Conservation (phyloP, 2,329 filamentous ascomycete species). For the Aspergillus ustus region DNA sequence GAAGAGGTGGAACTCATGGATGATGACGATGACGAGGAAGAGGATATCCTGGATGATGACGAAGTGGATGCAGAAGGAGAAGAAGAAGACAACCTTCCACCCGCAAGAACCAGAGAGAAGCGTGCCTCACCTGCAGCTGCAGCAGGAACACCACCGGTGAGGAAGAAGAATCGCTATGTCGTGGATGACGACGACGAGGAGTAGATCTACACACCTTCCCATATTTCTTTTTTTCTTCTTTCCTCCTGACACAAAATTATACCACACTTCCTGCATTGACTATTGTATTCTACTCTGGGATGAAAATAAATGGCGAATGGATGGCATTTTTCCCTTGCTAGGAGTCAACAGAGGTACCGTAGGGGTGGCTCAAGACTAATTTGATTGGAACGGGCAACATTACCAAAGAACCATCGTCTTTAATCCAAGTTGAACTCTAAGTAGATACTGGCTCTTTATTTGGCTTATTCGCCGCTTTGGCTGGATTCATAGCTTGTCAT, state of each 20-base stretch:
- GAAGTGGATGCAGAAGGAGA: slow-evolving; percentile 53
- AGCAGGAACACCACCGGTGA: slow-evolving; percentile 41
- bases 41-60: slow-evolving; percentile 48
- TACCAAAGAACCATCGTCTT: background rate
- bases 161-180: slow-evolving; percentile 54
- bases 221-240: slow-evolving; percentile 11
- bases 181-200: slow-evolving; percentile 56
- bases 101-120: slow-evolving; percentile 36
- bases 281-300: slow-evolving; percentile 4
- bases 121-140: slow-evolving; percentile 26
- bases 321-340: background rate
- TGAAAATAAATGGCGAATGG: slow-evolving; percentile 1
- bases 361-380: no score
- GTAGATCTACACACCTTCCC: slow-evolving; percentile 28
- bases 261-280: slow-evolving; percentile 11
- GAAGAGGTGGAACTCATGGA: slow-evolving; percentile 54
- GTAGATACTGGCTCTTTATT: background rate
- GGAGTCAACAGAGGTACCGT: no score
- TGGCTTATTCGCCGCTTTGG: background rate
- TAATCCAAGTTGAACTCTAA: background rate
- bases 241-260: slow-evolving; percentile 12
- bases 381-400: background rate
- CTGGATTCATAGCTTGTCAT: background rate
- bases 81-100: slow-evolving; percentile 39
- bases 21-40: slow-evolving; percentile 50